Conservation (phyloP, 2,329 filamentous ascomycete species). For the Trichoderma atrobrunneum region DNA sequence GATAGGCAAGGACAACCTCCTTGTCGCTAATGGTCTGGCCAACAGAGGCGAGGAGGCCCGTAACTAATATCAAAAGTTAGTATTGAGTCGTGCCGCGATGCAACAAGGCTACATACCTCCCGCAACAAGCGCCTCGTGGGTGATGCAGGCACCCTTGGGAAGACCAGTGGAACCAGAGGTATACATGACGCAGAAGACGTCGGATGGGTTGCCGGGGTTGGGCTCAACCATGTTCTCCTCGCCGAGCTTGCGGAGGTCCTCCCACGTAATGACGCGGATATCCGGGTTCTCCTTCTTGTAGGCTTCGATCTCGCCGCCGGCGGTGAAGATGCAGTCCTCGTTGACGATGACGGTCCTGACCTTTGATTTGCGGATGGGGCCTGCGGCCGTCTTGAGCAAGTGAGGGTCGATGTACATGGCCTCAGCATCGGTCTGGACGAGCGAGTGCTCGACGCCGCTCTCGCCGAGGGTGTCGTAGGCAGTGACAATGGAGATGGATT, state of each 20-base stretch:
- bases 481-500: slow-evolving; percentile 88
- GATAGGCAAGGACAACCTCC: slow-evolving; percentile 82
- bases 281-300: slow-evolving; percentile 57
- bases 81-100: neutral
- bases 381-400: slow-evolving; percentile 60
- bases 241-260: slow-evolving; percentile 55
- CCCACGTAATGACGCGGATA: slow-evolving; percentile 52
- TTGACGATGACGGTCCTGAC: slow-evolving; percentile 64
- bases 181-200: slow-evolving; percentile 81
- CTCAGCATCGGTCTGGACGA: slow-evolving; percentile 74
- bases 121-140: slow-evolving; percentile 76
- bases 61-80: slow-evolving; percentile 46
- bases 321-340: slow-evolving; percentile 51
- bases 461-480: slow-evolving; percentile 91
- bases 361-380: slow-evolving; percentile 54
- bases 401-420: slow-evolving; percentile 86
- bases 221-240: slow-evolving; percentile 69
- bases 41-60: slow-evolving; percentile 76
- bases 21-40: slow-evolving; percentile 72
- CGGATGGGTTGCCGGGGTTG: slow-evolving; percentile 68
- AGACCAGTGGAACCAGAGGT: slow-evolving; percentile 88
- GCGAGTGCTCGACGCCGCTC: slow-evolving; percentile 79
- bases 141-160: slow-evolving; percentile 84
- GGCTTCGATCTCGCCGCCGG: slow-evolving; percentile 49
- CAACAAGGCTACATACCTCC: slow-evolving; percentile 46